phyloP scores from a whole-genome alignment of 2,329 filamentous ascomycete genomes.

The Ploettnerulaceae sp. region DNA sequence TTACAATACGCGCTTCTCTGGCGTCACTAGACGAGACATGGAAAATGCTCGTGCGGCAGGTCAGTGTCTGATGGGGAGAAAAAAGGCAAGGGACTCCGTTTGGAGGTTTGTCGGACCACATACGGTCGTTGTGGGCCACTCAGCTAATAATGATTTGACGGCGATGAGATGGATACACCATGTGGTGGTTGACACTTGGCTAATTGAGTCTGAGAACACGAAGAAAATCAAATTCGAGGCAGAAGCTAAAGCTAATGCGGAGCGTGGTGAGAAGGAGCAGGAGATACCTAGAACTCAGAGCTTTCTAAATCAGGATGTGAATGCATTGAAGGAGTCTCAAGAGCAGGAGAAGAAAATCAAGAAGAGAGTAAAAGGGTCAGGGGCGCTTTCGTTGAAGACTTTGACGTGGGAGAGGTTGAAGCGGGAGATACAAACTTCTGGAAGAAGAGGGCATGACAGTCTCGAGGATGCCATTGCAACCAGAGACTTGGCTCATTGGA shows the following conservation, averaged over 20 bases:
- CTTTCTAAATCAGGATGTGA: not conserved
- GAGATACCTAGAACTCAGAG: not conserved
- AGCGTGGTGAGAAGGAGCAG: not conserved
- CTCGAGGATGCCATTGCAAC: slow-evolving; percentile 12
- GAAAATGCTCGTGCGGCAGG: slow-evolving; percentile 32
- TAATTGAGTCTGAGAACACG: slow-evolving; percentile 5
- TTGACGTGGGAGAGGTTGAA: slow-evolving; percentile 9
- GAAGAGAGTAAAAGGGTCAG: slow-evolving; percentile 5
- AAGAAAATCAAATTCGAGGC: not conserved
- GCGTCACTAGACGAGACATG: slow-evolving; percentile 41
- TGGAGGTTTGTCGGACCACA: slow-evolving; percentile 41
- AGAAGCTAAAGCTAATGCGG: not conserved
- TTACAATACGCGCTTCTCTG: slow-evolving; percentile 47
- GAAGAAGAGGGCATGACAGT: slow-evolving; percentile 11
- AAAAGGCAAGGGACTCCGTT: slow-evolving; percentile 39
- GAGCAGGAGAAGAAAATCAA: not conserved
- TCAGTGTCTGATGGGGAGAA: slow-evolving; percentile 39
- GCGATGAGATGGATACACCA: slow-evolving; percentile 46
- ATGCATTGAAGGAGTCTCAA: not conserved
- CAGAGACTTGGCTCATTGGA: slow-evolving; percentile 14
- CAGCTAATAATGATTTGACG: slow-evolving; percentile 39
- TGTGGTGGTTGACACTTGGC: slow-evolving; percentile 41
- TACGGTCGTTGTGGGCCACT: slow-evolving; percentile 47
- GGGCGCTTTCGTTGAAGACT: slow-evolving; percentile 11
- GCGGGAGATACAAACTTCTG: slow-evolving; percentile 8